Conservation (phyloP, 352 stramenopile species). For the Phytophthora europaea region DNA sequence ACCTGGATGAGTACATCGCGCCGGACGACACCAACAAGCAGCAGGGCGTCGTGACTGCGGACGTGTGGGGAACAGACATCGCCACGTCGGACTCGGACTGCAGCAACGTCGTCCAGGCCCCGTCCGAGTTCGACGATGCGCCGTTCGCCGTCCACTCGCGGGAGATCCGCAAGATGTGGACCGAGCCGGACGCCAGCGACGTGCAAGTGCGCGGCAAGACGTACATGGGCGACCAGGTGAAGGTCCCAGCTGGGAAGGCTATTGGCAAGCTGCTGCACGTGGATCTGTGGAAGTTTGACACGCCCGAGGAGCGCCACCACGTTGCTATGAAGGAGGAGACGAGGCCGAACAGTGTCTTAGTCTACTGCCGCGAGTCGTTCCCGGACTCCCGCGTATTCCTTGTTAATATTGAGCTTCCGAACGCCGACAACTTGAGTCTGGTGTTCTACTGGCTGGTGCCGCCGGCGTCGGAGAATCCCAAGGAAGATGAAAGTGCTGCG, state of each 20-base stretch:
- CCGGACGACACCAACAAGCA: conserved; percentile 21
- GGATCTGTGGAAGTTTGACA: conserved; percentile 67
- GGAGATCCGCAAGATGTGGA: conserved; percentile 68
- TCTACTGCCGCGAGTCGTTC: conserved; percentile 53
- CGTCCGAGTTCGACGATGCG: conserved; percentile 40
- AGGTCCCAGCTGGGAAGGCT: conserved; percentile 51
- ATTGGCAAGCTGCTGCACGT: conserved; percentile 73
- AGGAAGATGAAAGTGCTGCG: conserved; percentile 22
- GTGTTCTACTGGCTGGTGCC: conserved; percentile 85
- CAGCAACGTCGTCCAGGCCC: conserved; percentile 8
- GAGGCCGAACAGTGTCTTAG: conserved; percentile 59
- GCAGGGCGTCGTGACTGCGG: conserved; percentile 26
- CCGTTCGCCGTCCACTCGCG: conserved; percentile 46
- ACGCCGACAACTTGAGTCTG: conserved; percentile 71
- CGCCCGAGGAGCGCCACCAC: conserved; percentile 59
- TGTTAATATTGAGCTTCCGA: conserved; percentile 89
- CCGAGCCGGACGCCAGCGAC: conserved; percentile 55
- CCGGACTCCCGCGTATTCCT: conserved; percentile 81
- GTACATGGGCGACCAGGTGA: conserved; percentile 71
- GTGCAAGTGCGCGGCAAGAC: conserved; percentile 64
- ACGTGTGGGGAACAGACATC: conserved; percentile 24
- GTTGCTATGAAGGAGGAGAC: conserved; percentile 59
- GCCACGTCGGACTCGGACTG: conserved; percentile 19
- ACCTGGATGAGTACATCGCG: conserved; percentile 42
- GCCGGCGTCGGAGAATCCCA: conserved; percentile 13